Percentiles rank a stretch among this genome's conserved stretches.
These are phyloP conservation scores for Cunninghamia lanceolata DNA, from an alignment of 75 land plant species.

Conservation along the genomic window DNA sequence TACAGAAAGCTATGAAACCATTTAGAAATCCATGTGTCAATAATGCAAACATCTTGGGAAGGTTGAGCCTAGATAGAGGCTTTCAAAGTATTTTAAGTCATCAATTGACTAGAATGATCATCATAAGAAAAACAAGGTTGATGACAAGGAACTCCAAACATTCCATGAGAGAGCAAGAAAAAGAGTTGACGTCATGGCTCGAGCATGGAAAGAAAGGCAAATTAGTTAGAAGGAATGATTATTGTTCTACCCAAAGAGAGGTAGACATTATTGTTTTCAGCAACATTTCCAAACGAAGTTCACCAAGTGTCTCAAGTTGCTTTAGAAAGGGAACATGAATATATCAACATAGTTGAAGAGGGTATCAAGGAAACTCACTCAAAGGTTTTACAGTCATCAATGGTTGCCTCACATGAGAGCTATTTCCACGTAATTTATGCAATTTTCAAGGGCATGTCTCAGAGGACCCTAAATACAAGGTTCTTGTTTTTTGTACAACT, in stretches of 20 bases:
- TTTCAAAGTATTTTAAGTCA: too few relatives aligned
- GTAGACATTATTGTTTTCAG: conserved; percentile 98
- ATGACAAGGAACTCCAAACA: too few relatives aligned
- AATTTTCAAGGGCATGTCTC: conserved; percentile 73
- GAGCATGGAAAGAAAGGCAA: too few relatives aligned
- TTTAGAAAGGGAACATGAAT: conserved; percentile 84
- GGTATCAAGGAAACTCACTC: conserved; percentile 91
- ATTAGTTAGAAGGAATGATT: conserved; percentile 82
- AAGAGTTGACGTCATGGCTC: too few relatives aligned
- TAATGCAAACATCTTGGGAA: too few relatives aligned
- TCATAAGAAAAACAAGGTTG: too few relatives aligned
- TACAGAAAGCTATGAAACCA: too few relatives aligned
- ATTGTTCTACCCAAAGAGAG: conserved; percentile 84
- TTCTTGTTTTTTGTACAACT: conserved; percentile 96
- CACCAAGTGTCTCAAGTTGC: conserved; percentile 82
- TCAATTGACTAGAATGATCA: too few relatives aligned
- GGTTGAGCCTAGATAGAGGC: too few relatives aligned
- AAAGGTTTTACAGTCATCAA: conserved; percentile 34
- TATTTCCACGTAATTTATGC: conserved; percentile 73
- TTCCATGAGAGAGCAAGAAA: too few relatives aligned
- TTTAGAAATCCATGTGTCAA: too few relatives aligned
- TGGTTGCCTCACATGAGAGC: conserved; percentile 75
- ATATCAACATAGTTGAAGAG: conserved; percentile 86
- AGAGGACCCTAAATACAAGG: conserved; percentile 91
- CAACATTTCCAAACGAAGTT: conserved; percentile 96